These are phyloP conservation scores for Scedosporium boydii DNA, from an alignment of 2,329 filamentous ascomycete species.

Conservation along the genomic window DNA sequence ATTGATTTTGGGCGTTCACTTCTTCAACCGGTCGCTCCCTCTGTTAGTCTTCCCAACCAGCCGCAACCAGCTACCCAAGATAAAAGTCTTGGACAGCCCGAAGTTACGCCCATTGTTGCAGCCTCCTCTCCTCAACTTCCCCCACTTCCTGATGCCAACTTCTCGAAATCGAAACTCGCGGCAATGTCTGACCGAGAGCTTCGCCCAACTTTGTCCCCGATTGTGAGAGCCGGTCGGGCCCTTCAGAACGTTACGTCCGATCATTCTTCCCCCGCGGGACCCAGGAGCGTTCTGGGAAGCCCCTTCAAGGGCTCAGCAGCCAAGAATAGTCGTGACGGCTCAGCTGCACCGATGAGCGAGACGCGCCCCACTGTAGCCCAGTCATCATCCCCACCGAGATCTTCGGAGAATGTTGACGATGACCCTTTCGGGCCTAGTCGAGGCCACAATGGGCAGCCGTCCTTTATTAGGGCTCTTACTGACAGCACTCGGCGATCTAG, in stretches of 20 bases:
- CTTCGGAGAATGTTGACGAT: slow-evolving; percentile 8
- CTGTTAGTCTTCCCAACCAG: background rate
- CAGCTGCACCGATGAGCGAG: background rate
- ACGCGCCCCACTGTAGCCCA: background rate
- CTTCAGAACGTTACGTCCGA: slow-evolving; percentile 51
- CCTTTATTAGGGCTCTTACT: slow-evolving; percentile 22
- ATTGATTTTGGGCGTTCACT: background rate
- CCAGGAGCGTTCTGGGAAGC: slow-evolving; percentile 42
- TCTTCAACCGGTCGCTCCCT: background rate
- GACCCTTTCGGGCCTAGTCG: slow-evolving; percentile 20
- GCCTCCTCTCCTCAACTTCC: slow-evolving; percentile 5
- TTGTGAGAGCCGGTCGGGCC: slow-evolving; percentile 46
- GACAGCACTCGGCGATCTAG: slow-evolving; percentile 15
- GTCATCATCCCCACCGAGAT: background rate
- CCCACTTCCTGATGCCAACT: background rate
- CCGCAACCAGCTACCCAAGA: background rate
- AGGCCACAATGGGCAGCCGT: slow-evolving; percentile 18
- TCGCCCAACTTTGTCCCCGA: slow-evolving; percentile 43
- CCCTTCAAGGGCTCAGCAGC: slow-evolving; percentile 37
- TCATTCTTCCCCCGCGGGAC: slow-evolving; percentile 43
- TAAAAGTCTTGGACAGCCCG: background rate
- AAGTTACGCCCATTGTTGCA: background rate
- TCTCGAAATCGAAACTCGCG: background rate
- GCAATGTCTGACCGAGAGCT: background rate
- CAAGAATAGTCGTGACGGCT: background rate